phyloP scores from a whole-genome alignment of 2,329 filamentous ascomycete genomes.

The Colletotrichum neosansevieriae region DNA sequence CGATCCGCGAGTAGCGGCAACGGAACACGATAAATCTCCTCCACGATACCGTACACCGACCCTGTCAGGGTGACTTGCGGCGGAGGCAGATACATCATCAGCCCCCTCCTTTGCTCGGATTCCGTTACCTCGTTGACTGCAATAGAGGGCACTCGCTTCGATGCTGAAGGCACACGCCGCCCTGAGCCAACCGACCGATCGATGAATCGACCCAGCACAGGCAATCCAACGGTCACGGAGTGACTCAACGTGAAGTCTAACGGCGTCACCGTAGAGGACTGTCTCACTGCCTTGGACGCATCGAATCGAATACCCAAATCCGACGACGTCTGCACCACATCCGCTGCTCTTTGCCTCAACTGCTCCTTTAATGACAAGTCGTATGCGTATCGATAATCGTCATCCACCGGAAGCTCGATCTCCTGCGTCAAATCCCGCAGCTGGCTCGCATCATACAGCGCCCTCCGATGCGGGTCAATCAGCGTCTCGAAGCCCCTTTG shows the following conservation, averaged over 20 bases:
- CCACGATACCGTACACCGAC: conserved; percentile 55
- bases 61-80: conserved; percentile 55
- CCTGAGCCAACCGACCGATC: conserved; percentile 32
- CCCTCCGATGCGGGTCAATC: conserved; percentile 56
- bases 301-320: conserved; percentile 55
- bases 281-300: conserved; percentile 43
- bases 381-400: conserved; percentile 42
- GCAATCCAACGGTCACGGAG: conserved; percentile 51
- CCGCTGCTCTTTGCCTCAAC: conserved; percentile 42
- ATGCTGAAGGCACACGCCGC: neutral
- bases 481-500: conserved; percentile 62
- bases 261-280: conserved; percentile 42
- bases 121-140: conserved; percentile 23
- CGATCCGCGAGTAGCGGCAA: conserved; percentile 51
- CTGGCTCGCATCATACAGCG: conserved; percentile 55
- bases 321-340: conserved; percentile 47
- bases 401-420: conserved; percentile 28
- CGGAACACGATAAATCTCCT: conserved; percentile 48
- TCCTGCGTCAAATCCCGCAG: conserved; percentile 38
- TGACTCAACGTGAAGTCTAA: conserved; percentile 57
- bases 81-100: conserved; percentile 38
- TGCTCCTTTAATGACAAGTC: conserved; percentile 43
- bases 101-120: conserved; percentile 8
- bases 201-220: conserved; percentile 46
- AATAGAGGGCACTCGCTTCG: conserved; percentile 42